A percentile compares a stretch with the other conserved stretches of the same genome.
phyloP scores from a whole-genome alignment of 2,329 filamentous ascomycete species.

The Ascomycota sp. region DNA sequence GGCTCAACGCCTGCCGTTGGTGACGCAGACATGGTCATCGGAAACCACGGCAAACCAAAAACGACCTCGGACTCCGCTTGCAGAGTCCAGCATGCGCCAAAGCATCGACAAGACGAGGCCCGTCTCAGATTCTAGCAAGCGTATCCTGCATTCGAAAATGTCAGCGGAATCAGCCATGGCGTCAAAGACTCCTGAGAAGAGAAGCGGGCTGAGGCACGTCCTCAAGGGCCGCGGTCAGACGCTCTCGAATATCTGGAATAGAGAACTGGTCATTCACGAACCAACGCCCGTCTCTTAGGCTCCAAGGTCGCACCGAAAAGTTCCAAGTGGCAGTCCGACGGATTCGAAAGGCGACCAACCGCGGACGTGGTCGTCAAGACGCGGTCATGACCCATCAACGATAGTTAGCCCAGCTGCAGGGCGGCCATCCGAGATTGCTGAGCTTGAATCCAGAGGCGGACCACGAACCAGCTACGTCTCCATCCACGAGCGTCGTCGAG shows the following conservation, averaged over 20 bases:
- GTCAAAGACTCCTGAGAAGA: slow-evolving; percentile 6
- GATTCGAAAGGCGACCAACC: no score
- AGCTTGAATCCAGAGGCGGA: slow-evolving; percentile 15
- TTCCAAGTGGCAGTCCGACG: slow-evolving; percentile 2
- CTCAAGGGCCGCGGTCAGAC: slow-evolving; percentile 28
- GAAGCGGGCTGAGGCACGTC: slow-evolving; percentile 19
- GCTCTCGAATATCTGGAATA: slow-evolving; percentile 27
- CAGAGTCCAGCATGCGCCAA: slow-evolving; percentile 4
- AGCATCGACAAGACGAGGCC: slow-evolving; percentile 3
- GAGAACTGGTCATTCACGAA: slow-evolving; percentile 16
- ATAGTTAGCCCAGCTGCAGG: not conserved
- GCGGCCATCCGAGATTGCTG: slow-evolving; percentile 6
- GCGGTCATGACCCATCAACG: no score
- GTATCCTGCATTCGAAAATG: slow-evolving; percentile 8
- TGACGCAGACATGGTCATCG: not conserved
- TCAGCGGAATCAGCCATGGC: slow-evolving; percentile 7
- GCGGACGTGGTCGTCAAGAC: no score
- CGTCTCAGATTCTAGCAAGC: not conserved
- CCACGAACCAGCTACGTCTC: slow-evolving; percentile 29
- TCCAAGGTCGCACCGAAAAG: slow-evolving; percentile 8
- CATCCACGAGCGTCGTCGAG: slow-evolving; percentile 26
- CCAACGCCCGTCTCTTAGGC: slow-evolving; percentile 4
- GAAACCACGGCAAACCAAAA: slow-evolving; percentile 23
- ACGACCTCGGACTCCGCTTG: slow-evolving; percentile 17
- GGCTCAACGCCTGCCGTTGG: not conserved